These are phyloP conservation scores for Hypoxylon sp. DNA, from an alignment of 2,329 filamentous ascomycete species.

Conservation along the genomic window DNA sequence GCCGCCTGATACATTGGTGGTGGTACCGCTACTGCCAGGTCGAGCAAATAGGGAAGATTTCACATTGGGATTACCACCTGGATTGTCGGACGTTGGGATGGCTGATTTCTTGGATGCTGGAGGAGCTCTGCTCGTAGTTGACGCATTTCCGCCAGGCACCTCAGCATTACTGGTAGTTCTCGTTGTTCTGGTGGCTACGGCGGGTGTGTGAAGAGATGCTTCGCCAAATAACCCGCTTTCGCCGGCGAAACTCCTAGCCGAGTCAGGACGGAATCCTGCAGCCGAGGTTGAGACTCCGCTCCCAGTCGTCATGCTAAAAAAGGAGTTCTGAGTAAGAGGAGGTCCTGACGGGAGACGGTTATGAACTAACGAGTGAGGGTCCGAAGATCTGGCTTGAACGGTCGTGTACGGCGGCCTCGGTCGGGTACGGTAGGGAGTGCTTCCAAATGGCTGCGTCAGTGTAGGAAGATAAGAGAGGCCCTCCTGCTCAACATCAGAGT, in stretches of 20 bases:
- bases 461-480: constrained; percentile 23
- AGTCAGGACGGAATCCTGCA: constrained; percentile 36
- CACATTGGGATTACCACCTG: too few species aligned
- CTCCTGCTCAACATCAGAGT: neutral
- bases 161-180: too few species aligned
- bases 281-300: constrained; percentile 33
- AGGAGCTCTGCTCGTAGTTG: neutral
- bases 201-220: constrained; percentile 45
- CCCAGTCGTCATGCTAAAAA: constrained; percentile 41
- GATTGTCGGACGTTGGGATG: too few species aligned
- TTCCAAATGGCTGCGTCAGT: constrained; percentile 11
- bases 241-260: constrained; percentile 46
- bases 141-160: neutral
- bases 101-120: neutral
- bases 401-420: constrained; percentile 25
- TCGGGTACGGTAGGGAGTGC: neutral
- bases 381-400: constrained; percentile 20
- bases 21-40: neutral
- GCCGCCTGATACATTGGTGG: too few species aligned
- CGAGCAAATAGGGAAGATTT: too few species aligned
- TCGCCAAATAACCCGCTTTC: constrained; percentile 48
- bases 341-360: constrained; percentile 34
- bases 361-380: constrained; percentile 25
- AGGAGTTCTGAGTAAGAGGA: constrained; percentile 28
- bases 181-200: neutral